Conservation (phyloP, 2,329 filamentous ascomycete genomes). For the Colletotrichum sidae region DNA sequence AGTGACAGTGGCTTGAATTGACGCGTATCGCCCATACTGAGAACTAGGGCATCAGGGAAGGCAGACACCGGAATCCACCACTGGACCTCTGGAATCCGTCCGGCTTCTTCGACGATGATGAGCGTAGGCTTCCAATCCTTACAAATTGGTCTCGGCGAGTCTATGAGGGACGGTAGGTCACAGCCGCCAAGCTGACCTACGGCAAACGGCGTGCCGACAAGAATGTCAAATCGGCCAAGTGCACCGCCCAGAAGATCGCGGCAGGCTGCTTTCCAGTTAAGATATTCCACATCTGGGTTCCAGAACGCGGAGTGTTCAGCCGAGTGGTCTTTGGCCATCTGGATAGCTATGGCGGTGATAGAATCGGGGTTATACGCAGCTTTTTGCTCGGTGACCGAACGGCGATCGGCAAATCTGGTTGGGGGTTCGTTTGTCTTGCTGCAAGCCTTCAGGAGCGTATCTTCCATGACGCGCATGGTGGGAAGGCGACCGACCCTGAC, state of each 20-base stretch:
- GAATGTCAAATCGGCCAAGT: constrained; percentile 5
- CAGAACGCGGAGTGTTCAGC: background rate
- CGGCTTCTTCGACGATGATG: constrained; percentile 24
- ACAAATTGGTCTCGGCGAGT: background rate
- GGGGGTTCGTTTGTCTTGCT: too few relatives aligned
- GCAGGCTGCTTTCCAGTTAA: background rate
- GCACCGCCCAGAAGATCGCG: background rate
- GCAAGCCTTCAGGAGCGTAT: background rate
- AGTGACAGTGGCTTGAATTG: constrained; percentile 25
- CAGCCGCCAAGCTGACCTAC: constrained; percentile 14
- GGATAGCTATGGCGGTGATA: background rate
- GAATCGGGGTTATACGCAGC: background rate
- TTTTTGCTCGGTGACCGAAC: too few relatives aligned
- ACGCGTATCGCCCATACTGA: constrained; percentile 21
- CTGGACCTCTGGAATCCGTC: constrained; percentile 17
- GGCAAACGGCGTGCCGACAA: constrained; percentile 23
- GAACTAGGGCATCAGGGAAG: constrained; percentile 8
- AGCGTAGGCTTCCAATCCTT: constrained; percentile 9
- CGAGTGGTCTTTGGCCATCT: background rate
- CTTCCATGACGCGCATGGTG: background rate
- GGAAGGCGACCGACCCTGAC: constrained; percentile 14
- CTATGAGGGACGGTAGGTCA: too few relatives aligned
- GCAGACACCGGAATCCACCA: constrained; percentile 20
- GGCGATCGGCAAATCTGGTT: too few relatives aligned
- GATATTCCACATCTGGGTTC: background rate